Evolutionary conservation across 345 rosid species (phyloP).

Genomic region (Aegle marmelos): DNA sequence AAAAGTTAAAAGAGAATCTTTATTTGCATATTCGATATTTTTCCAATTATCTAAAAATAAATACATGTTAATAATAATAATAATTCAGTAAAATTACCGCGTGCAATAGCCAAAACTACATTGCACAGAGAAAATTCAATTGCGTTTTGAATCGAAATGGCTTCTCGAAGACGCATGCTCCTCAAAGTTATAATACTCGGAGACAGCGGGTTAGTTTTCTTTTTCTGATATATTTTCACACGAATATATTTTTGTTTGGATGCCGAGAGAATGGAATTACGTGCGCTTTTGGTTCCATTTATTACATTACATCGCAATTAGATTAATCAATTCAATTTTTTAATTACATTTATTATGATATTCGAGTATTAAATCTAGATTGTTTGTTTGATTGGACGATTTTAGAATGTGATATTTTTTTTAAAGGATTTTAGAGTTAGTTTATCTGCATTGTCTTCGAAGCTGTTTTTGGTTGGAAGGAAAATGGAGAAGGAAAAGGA

Average conservation of each 20-base stretch:
- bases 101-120: background rate
- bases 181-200: slow-evolving; percentile 84
- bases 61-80: background rate
- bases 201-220: slow-evolving; percentile 62
- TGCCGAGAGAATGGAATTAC: background rate
- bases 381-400: background rate
- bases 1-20: background rate
- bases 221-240: background rate
- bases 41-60: background rate
- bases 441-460: slow-evolving; percentile 5
- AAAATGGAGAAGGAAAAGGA: background rate
- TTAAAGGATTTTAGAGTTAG: background rate
- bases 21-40: background rate
- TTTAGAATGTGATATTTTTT: background rate
- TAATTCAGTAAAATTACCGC: background rate
- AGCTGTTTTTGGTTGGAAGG: slow-evolving; percentile 6
- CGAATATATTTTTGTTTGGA: background rate
- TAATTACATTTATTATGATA: no score
- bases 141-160: slow-evolving; percentile 36
- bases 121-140: background rate
- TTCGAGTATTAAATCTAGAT: background rate
- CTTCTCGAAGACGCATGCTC: slow-evolving; percentile 81
- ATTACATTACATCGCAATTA: background rate
- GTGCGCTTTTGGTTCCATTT: background rate
- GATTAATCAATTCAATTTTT: background rate